A percentile compares a stretch with the other conserved stretches of the same genome.
Evolutionary conservation across 306 rosid species (phyloP).

Genomic region (Senna siamea): DNA sequence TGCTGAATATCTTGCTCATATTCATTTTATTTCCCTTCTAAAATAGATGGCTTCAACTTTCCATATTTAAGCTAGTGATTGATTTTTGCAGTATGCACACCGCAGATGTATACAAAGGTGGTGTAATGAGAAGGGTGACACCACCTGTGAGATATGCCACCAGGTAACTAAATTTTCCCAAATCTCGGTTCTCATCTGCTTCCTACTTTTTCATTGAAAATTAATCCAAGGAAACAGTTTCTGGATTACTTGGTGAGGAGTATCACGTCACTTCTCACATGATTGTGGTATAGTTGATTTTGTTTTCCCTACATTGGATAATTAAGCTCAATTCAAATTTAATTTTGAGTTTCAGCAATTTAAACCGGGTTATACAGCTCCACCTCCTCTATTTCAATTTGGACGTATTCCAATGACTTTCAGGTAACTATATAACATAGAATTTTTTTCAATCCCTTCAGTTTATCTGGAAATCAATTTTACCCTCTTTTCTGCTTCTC

Average conservation of each 20-base stretch:
- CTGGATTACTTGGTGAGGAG: constrained; percentile 20
- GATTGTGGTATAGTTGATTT: not conserved
- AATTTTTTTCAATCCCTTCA: not conserved
- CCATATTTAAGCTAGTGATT: not conserved
- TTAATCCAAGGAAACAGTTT: constrained; percentile 4
- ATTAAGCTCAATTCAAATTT: not conserved
- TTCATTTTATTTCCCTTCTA: constrained; percentile 13
- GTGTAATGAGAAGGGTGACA: constrained; percentile 98
- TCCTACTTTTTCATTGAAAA: constrained; percentile 2
- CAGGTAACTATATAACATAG: constrained; percentile 55
- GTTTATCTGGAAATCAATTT: not conserved
- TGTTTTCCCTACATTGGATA: constrained; percentile 3
- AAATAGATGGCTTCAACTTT: constrained; percentile 29
- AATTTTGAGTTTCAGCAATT: constrained; percentile 61
- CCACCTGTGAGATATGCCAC: constrained; percentile 92
- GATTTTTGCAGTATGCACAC: constrained; percentile 86
- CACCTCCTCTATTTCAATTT: constrained; percentile 80
- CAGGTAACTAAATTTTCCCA: constrained; percentile 58
- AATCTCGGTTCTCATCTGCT: constrained; percentile 12
- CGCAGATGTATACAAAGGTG: constrained; percentile 88
- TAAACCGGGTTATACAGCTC: constrained; percentile 90
- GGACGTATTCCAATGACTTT: constrained; percentile 95
- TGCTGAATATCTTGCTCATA: constrained; percentile 10
- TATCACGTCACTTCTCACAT: not conserved
- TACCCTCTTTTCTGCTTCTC: not conserved